A percentile compares a stretch with the other conserved stretches of the same genome.
Evolutionary conservation across 2,329 filamentous ascomycete species (phyloP).

Genomic region (Tolypocladium nubicola): DNA sequence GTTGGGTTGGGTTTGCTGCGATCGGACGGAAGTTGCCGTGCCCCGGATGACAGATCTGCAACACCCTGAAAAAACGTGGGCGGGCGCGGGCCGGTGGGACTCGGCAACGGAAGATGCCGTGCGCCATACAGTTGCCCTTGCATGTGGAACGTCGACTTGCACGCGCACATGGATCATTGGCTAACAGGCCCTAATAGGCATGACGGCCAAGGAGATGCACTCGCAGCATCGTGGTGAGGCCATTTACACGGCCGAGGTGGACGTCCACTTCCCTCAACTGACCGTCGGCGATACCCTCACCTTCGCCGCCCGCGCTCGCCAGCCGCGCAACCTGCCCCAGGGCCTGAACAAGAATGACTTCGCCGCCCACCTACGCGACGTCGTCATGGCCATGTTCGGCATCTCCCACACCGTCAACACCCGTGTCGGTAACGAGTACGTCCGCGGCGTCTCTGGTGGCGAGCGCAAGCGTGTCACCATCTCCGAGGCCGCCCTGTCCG

Average conservation of each 20-base stretch:
- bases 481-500: constrained; percentile 48
- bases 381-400: constrained; percentile 67
- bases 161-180: neutral
- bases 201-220: constrained; percentile 65
- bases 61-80: neutral
- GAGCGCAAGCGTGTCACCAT: constrained; percentile 60
- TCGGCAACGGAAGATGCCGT: constrained; percentile 3
- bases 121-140: neutral
- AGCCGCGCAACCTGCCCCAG: constrained; percentile 49
- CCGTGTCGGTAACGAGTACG: constrained; percentile 62
- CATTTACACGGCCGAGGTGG: constrained; percentile 78
- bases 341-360: constrained; percentile 45
- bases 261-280: constrained; percentile 70
- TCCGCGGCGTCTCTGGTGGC: constrained; percentile 65
- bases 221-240: constrained; percentile 70
- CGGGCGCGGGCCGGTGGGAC: constrained; percentile 2
- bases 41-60: constrained; percentile 1
- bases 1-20: neutral
- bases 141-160: constrained; percentile 1
- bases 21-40: constrained; percentile 4
- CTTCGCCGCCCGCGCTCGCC: constrained; percentile 63
- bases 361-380: constrained; percentile 55
- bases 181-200: constrained; percentile 27
- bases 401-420: constrained; percentile 66
- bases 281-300: constrained; percentile 70